Percentiles rank a stretch among this genome's conserved stretches.
These are phyloP conservation scores for Linnemannia hyalina DNA, from an alignment of 192 early-diverging fungal genomes.

Conservation along the genomic window DNA sequence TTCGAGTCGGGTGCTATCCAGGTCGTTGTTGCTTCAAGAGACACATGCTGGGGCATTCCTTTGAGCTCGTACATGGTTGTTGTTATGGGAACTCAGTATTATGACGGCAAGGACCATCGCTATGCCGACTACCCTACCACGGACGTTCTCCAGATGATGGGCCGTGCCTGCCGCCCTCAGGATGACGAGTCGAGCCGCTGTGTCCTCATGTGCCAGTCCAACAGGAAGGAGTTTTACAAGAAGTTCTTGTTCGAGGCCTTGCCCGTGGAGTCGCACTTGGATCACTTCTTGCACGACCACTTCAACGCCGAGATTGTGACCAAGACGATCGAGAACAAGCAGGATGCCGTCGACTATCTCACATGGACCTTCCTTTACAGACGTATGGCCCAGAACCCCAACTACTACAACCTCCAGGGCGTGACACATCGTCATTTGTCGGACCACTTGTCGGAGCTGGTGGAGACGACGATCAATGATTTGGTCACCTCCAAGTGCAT, in stretches of 20 bases:
- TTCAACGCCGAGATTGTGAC: conserved; percentile 98
- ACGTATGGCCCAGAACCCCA: conserved; percentile 95
- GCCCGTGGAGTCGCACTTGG: conserved; percentile 95
- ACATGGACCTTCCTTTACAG: conserved; percentile 99
- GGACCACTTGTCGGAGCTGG: conserved; percentile 94
- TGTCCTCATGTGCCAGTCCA: conserved; percentile 94
- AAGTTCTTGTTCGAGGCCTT: conserved; percentile 97
- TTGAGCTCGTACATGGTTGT: conserved; percentile 88
- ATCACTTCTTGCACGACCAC: conserved; percentile 95
- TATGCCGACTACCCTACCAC: conserved; percentile 97
- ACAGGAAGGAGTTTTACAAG: conserved; percentile 98
- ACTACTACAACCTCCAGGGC: conserved; percentile 94
- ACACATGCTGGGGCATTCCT: conserved; percentile 93
- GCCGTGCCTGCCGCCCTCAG: conserved; percentile 82
- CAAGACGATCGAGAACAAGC: conserved; percentile 95
- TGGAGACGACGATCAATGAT: conserved; percentile 91
- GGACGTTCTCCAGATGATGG: conserved; percentile 99
- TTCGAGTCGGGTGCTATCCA: conserved; percentile 86
- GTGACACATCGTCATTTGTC: conserved; percentile 89
- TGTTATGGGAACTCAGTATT: conserved; percentile 98
- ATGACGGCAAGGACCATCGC: conserved; percentile 93
- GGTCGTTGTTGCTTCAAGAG: conserved; percentile 90
- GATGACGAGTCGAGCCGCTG: conserved; percentile 79
- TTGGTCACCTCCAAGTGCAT: conserved; percentile 91
- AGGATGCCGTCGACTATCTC: conserved; percentile 98